Base-by-base conservation (phyloP, 1,139 yeast genomes). In the Casaregolazyma lundiana region DNA sequence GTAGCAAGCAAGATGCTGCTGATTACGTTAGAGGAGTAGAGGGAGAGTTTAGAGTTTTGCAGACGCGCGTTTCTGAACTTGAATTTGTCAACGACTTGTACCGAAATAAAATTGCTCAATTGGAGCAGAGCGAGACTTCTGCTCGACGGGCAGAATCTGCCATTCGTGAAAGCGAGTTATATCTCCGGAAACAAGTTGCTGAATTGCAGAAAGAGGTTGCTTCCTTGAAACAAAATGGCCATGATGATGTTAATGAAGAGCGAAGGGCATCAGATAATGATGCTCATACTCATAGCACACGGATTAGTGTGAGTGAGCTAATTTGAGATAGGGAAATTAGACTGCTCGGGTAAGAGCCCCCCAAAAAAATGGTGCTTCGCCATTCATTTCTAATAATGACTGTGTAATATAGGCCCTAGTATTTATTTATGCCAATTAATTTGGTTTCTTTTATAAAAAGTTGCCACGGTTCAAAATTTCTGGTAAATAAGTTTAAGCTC, bases 51-150 rank as follows among this genome's bases (percentile, higher is more conserved):
- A 56, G 51, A 46, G 43, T 48, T 11, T 49, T 61, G 30, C 50
- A 56, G 35, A 58, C 62, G 1, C 44, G 63, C 29, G 56, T 60
- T 22, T 78, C 85, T 16, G 97, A 90, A 63, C 73, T 90, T 50
- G 97, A 90, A 65, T 72, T 89, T 43, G 95, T 89, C 22, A 89
- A 88, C 59, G 96, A 89, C 62, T 69, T 89, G 52, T 85, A 87
- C 66, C 75, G 86, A 54, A 79, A 89, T 13, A 76, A 95, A 56
- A 85, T 89, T 36, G 72, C 77, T 65, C 96, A 89, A 61, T 71
- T 90, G 52, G 96, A 89, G 64, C 78, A 79, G 21, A 69, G 77
- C 69, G 92, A 84, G 58, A 73, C 72, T 44, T 54, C 54, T 26
- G 54, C 55, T 7, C 55, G 64, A 20, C 52, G 54, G 38, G 53